These are phyloP conservation scores for Cyberlindnera mrakii DNA, from an alignment of 805 yeast genomes.

Conservation along the genomic window DNA sequence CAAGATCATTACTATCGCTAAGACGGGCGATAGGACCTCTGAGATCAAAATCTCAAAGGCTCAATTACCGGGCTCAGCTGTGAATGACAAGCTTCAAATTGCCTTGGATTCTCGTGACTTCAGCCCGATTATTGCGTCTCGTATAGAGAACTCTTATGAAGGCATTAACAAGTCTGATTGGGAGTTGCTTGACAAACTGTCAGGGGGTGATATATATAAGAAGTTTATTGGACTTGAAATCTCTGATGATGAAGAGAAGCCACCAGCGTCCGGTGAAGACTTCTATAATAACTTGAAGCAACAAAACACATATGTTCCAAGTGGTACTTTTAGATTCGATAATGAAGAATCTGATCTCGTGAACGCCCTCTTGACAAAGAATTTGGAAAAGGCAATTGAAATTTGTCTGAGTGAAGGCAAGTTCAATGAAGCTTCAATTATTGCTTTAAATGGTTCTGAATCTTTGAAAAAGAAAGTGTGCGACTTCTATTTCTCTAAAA, in stretches of 20 bases:
- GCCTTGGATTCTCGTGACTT: conserved; percentile 57
- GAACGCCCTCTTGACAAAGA: conserved; percentile 51
- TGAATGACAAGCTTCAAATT: conserved; percentile 37
- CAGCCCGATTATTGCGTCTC: conserved; percentile 47
- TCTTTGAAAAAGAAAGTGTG: conserved; percentile 62
- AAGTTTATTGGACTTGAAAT: conserved; percentile 32
- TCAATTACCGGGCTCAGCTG: conserved; percentile 28
- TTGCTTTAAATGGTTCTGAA: conserved; percentile 65
- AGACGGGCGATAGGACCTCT: conserved; percentile 35
- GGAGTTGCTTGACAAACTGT: conserved; percentile 50
- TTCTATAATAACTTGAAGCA: conserved; percentile 32
- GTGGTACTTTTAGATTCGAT: conserved; percentile 45
- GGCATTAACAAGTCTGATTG: conserved; percentile 53
- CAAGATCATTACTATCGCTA: conserved; percentile 56
- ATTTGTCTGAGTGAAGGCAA: conserved; percentile 56
- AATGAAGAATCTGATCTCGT: conserved; percentile 38
- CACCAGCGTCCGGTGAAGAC: conserved; percentile 27
- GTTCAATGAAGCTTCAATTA: conserved; percentile 72
- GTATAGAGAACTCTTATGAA: conserved; percentile 35
- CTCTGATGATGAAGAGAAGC: conserved; percentile 26
- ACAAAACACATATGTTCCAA: conserved; percentile 33
- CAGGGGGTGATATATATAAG: conserved; percentile 43
- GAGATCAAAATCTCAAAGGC: conserved; percentile 38
- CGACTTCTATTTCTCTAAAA: conserved; percentile 60
- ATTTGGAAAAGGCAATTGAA: conserved; percentile 61